Evolutionary conservation across 495 filamentous ascomycete genomes (phyloP).

Genomic region (Friedmanniomyces simplex): DNA sequence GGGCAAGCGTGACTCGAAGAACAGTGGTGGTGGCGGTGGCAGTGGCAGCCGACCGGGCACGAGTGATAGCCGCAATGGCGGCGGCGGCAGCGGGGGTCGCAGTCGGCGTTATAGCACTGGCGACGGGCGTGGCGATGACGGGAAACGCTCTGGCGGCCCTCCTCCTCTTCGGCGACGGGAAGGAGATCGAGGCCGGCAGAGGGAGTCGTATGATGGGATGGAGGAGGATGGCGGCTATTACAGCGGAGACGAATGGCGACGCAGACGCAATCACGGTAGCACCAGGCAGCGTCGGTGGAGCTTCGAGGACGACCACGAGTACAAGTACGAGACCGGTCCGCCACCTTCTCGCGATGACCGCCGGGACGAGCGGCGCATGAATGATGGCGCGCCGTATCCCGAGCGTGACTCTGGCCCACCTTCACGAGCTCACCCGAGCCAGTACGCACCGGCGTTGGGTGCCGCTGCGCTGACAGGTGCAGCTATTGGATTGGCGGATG

Average conservation of each 20-base stretch:
- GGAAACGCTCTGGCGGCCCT: neutral
- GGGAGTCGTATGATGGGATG: slow-evolving; percentile 14
- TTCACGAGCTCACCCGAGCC: neutral
- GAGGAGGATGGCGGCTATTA: slow-evolving; percentile 11
- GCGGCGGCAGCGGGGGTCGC: neutral
- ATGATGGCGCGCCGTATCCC: neutral
- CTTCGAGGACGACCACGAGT: slow-evolving; percentile 8
- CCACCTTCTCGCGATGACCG: neutral
- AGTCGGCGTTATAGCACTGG: slow-evolving; percentile 11
- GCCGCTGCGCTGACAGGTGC: neutral
- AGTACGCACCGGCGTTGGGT: neutral
- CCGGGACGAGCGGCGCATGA: slow-evolving; percentile 1
- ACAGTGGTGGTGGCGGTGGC: neutral
- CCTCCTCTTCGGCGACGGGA: neutral
- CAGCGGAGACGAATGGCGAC: slow-evolving; percentile 9
- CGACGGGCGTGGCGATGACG: slow-evolving; percentile 6
- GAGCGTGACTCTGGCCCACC: neutral
- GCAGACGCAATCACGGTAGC: slow-evolving; percentile 8
- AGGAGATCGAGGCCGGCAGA: neutral
- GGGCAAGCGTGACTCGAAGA: neutral
- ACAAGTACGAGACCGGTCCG: neutral
- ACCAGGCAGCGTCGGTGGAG: neutral
- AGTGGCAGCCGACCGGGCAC: slow-evolving; percentile 1
- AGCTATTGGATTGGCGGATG: neutral
- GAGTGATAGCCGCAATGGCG: neutral